Evolutionary conservation across 257 asterid species (phyloP), one percentile per base, ranked within the genome.

Genomic region (Primulina huaijiensis): DNA sequence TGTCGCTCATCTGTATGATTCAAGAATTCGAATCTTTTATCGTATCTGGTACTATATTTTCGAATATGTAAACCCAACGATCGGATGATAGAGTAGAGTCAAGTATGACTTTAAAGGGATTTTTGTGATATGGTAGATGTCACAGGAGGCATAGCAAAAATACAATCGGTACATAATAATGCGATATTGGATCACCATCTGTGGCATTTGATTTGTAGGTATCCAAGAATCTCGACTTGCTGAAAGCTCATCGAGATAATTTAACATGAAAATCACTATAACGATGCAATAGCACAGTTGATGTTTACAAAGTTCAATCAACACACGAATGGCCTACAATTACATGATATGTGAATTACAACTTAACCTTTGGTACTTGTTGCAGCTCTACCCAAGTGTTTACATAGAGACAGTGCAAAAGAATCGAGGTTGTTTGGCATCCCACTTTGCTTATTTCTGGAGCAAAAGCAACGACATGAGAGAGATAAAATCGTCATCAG

Each of bases 331-430:
- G 62, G 53, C 74, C 75, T 77, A 77, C n/a, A n/a, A n/a, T n/a
- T n/a, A n/a, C 73, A 53, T 31, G 65, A 68, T 33, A 10, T 68
- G 72, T 58, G 66, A 77, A 77, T 60, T 68, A 64, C 72, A 68
- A 35, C 33, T 38, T 73, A 53, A 75, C 75, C 16, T 38, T 4
- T 2, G 16, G 0, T 38, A 77, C 59, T 37, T 50, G 75, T 76
- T 68, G 66, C 76, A 81, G 67, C 78, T 62, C 65, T 34, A 67
- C 68, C 82, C 67, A 68, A 64, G 69, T 25, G 57, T 64, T 72
- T 69, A 68, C 72, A 58, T 67, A 40, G 73, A 67, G 73, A 67
- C 55, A 69, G 63, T 72, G 60, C 8, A 72, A 56, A 69, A 62
- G 52, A 64, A 71, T 69, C 72, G 55, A 56, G 63, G 74, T 37